Evolutionary conservation across 495 filamentous ascomycete genomes (phyloP), one percentile per base, ranked within the genome.

Genomic region (Paragyromitra xinjiangensis): DNA sequence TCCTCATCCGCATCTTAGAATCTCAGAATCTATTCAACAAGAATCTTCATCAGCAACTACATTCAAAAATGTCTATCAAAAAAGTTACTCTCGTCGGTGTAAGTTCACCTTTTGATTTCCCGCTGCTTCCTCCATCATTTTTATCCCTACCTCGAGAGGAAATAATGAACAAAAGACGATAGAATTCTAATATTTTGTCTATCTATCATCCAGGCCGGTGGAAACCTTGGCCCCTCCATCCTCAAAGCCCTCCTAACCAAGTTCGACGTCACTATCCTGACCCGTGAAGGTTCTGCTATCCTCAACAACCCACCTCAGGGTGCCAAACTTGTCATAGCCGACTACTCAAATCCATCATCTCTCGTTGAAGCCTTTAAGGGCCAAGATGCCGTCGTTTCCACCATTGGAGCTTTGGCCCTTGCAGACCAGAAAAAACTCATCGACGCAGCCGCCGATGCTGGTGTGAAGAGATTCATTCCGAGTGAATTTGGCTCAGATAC

Each of bases 391-490:
- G 85, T 90, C 1, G 85, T 92, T 42, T 89, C 87, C 26, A 75
- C 86, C 3, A 78, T 91, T 4, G 84, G 82, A 16, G 76, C 82
- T 4, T 58, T 75, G 0, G 83, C 81, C 0, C 45, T 89, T 22
- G 71, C 76, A 0, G 78, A 75, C 0, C 88, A 92, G 70, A 81
- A 81, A 7, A 69, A 79, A 0, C 83, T 91, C 29, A 86, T 92
- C 12, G 89, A 92, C 65, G 91, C 90, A 1, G 86, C 89, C 0
- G 80, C 89, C 19, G 85, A 85, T 0, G 90, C 88, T 0, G 86
- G 87, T 14, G 89, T 92, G 2, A 84, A 86, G 80, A 87, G 90
- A 37, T 90, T 91, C 75, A 84, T 92, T 55, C 91, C 90, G 0
- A 88, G 87, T 11, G 90, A 91, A 74, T 93, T 89, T 71, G 91